A percentile compares a stretch with the other conserved stretches of the same genome.
Conservation (phyloP, 495 filamentous ascomycete species). For the Aspergillus affinis region DNA sequence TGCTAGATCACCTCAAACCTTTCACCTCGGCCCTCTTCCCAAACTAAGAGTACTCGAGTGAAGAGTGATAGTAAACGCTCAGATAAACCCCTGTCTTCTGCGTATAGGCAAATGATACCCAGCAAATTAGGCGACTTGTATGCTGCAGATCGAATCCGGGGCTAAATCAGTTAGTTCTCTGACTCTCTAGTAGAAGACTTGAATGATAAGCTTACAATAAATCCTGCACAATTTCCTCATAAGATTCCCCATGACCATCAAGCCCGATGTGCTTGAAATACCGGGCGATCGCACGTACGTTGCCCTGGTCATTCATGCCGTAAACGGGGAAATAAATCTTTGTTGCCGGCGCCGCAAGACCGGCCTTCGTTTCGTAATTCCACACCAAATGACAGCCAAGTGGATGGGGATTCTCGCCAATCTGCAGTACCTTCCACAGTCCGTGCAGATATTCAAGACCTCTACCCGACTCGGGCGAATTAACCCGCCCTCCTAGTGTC, state of each 20-base stretch:
- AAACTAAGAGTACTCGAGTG: slow-evolving; percentile 2
- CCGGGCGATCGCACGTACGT: slow-evolving; percentile 5
- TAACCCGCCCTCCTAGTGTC: slow-evolving; percentile 19
- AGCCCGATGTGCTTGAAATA: slow-evolving; percentile 7
- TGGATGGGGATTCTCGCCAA: no score
- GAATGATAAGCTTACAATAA: slow-evolving; percentile 3
- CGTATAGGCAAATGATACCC: slow-evolving; percentile 23
- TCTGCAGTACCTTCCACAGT: not conserved
- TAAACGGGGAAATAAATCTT: slow-evolving; percentile 22
- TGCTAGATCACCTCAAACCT: no score
- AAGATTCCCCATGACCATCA: not conserved
- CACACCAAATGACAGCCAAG: slow-evolving; percentile 13
- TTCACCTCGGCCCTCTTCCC: no score
- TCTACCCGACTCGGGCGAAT: not conserved
- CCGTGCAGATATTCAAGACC: slow-evolving; percentile 12
- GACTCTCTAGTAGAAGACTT: not conserved
- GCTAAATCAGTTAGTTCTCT: not conserved
- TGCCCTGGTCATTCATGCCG: slow-evolving; percentile 12
- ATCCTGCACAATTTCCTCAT: not conserved
- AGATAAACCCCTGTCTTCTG: slow-evolving; percentile 21
- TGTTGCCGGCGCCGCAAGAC: not conserved
- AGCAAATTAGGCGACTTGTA: slow-evolving; percentile 11
- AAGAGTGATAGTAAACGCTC: slow-evolving; percentile 23
- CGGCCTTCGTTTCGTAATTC: slow-evolving; percentile 18
- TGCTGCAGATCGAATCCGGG: slow-evolving; percentile 9